Evolutionary conservation across 768 basidiomycete genomes (phyloP), one percentile per base, ranked within the genome.

Genomic region (Termitomyces sp.): DNA sequence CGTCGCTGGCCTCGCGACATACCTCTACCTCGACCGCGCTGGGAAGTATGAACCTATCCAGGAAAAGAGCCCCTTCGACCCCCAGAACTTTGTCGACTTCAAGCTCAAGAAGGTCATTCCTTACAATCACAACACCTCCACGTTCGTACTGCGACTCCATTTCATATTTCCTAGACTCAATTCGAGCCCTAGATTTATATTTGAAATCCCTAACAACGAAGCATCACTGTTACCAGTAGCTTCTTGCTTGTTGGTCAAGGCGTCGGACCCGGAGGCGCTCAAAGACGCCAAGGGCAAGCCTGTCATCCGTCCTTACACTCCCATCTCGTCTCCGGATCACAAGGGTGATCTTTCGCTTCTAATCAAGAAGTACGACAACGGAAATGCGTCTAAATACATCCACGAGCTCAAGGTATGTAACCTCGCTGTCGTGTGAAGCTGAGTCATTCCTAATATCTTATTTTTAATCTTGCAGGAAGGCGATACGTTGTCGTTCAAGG

Each of bases 81-180:
- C 90, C 8, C 74, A 90, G 57, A 83, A 86, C 61, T 92, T 87
- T 66, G 71, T 85, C 49, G 84, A 92, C 68, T 88, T 97, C 73
- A 86, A 85, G 68, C 83, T 98, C 65, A 89, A 89, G 71, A 83
- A 85, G 66, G 71, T 92, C 58, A 75, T 85, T 58, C 87, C 87
- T 0, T 97, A 96, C 80, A 98, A 97, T 82, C 89, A 98, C 82
- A 97, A 98, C 74, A 89, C 93, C 14, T 78, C 91, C 32, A 84
- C 81, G 85, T 94, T 61, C 56, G 80, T 62, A 17, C 37, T 32
- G 21, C 53, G 2, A 48, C 25, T n/a, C 25, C n/a, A 29, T 37
- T 45, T 34, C 32, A 40, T 40, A 29, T 49, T 34, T 17, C 19
- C 29, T 43, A 42, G 25, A 32, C 17, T 51, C n/a, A 50, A 49